Percentiles rank a stretch among this genome's conserved stretches.
Conservation (phyloP, 2,329 filamentous ascomycete genomes). For the Ilyonectria sp. region DNA sequence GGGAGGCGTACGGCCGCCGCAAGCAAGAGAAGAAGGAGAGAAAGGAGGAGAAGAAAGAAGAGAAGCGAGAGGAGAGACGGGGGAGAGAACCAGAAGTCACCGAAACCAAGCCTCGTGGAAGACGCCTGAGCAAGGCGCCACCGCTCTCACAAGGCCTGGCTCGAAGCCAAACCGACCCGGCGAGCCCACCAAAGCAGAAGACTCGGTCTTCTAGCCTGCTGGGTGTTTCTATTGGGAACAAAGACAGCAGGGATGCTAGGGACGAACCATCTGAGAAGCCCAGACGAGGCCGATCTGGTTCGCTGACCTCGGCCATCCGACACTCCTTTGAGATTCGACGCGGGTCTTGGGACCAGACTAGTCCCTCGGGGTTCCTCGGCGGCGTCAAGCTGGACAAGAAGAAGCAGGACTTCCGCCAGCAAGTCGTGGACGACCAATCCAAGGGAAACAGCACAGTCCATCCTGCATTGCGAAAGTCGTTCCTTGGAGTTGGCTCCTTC, state of each 20-base stretch:
- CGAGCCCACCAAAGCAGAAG: constrained; percentile 37
- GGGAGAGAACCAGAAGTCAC: constrained; percentile 23
- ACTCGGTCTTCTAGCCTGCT: constrained; percentile 47
- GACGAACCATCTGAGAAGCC: constrained; percentile 40
- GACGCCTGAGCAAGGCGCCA: constrained; percentile 53
- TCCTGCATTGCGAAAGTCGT: constrained; percentile 53
- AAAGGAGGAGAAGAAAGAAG: constrained; percentile 51
- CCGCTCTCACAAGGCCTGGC: constrained; percentile 41
- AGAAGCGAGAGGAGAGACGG: constrained; percentile 46
- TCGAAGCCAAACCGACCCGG: constrained; percentile 39
- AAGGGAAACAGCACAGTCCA: constrained; percentile 50
- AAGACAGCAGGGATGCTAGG: constrained; percentile 24
- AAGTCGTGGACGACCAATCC: constrained; percentile 46
- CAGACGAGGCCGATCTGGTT: constrained; percentile 54
- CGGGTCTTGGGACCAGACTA: constrained; percentile 50
- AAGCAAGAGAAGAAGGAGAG: constrained; percentile 68
- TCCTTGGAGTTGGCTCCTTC: constrained; percentile 46
- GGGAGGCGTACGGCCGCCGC: constrained; percentile 70
- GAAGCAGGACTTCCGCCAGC: constrained; percentile 52
- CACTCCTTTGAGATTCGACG: constrained; percentile 54
- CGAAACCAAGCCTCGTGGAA: constrained; percentile 42
- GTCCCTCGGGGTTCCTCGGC: constrained; percentile 57
- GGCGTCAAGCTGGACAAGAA: constrained; percentile 59
- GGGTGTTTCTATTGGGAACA: constrained; percentile 42
- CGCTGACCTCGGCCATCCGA: constrained; percentile 54